These are phyloP conservation scores for Metschnikowia kofuensis DNA, from an alignment of 805 yeast genomes.

Conservation along the genomic window DNA sequence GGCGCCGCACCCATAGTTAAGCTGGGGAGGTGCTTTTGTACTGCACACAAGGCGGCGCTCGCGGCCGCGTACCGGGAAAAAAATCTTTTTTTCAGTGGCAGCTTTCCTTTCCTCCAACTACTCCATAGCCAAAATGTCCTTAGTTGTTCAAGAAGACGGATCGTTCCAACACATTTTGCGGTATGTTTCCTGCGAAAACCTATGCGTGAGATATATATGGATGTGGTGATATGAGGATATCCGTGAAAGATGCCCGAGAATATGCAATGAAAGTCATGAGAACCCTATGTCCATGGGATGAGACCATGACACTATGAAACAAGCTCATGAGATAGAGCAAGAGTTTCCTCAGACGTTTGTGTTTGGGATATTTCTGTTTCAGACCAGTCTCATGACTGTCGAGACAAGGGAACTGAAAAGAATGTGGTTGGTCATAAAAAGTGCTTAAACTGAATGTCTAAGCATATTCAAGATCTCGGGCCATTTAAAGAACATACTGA, in stretches of 20 bases:
- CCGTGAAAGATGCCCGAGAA: not conserved
- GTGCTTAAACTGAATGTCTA: no score
- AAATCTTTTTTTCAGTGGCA: constrained; percentile 17
- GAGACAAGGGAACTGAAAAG: no score
- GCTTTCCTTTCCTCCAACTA: constrained; percentile 16
- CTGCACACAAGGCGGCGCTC: constrained; percentile 12
- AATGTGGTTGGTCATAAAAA: no score
- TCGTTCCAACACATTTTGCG: constrained; percentile 99
- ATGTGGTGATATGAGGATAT: no score
- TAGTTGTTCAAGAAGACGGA: constrained; percentile 98
- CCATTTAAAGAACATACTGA: no score
- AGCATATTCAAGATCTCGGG: no score
- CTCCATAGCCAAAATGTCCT: constrained; percentile 64
- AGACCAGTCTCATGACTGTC: no score
- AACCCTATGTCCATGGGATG: no score
- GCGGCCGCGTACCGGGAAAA: constrained; percentile 18
- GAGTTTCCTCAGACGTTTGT: no score
- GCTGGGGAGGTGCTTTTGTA: not conserved
- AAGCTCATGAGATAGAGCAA: no score
- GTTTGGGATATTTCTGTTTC: no score
- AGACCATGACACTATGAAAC: no score
- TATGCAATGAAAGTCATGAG: not conserved
- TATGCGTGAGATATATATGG: not conserved
- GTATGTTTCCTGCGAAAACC: constrained; percentile 50
- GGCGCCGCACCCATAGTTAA: not conserved